A percentile compares a stretch with the other conserved stretches of the same genome.
Evolutionary conservation across 2,329 filamentous ascomycete genomes (phyloP).

Genomic region (Exophiala aquamarina): DNA sequence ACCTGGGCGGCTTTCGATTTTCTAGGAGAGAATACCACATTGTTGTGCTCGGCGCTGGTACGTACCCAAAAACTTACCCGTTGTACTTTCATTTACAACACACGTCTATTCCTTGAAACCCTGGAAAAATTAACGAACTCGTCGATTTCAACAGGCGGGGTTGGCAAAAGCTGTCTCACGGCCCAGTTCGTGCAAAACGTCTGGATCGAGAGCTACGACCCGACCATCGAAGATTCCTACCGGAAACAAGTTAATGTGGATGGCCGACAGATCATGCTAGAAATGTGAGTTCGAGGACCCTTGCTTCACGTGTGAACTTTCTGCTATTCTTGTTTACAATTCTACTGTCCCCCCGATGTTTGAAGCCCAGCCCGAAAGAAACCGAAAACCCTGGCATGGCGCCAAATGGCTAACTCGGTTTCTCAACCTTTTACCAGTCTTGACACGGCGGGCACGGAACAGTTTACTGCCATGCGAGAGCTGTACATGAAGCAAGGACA

Average conservation of each 20-base stretch:
- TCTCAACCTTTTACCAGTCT: conserved; percentile 64
- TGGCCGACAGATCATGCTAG: conserved; percentile 82
- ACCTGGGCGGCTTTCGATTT: conserved; percentile 3
- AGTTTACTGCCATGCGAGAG: conserved; percentile 70
- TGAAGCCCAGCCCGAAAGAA: no score
- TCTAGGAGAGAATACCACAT: conserved; percentile 75
- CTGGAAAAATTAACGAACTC: no score
- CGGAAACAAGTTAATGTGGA: conserved; percentile 87
- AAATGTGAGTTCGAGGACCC: conserved; percentile 65
- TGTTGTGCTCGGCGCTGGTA: conserved; percentile 78
- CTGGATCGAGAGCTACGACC: conserved; percentile 90
- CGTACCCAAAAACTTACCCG: conserved; percentile 28
- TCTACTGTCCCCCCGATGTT: conserved; percentile 80
- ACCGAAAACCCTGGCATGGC: conserved; percentile 57
- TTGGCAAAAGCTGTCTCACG: conserved; percentile 89
- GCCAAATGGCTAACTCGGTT: conserved; percentile 64
- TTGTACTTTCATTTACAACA: not conserved
- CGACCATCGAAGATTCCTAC: conserved; percentile 85
- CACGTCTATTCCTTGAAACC: no score
- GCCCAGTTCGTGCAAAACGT: conserved; percentile 93
- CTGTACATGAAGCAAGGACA: conserved; percentile 93
- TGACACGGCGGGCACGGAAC: conserved; percentile 87
- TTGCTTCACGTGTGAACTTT: no score
- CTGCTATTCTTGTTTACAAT: conserved; percentile 39
- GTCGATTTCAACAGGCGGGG: no score